A percentile compares a stretch with the other conserved stretches of the same genome.
phyloP scores from a whole-genome alignment of 495 filamentous ascomycete species.

The Hypoxylon fragiforme region DNA sequence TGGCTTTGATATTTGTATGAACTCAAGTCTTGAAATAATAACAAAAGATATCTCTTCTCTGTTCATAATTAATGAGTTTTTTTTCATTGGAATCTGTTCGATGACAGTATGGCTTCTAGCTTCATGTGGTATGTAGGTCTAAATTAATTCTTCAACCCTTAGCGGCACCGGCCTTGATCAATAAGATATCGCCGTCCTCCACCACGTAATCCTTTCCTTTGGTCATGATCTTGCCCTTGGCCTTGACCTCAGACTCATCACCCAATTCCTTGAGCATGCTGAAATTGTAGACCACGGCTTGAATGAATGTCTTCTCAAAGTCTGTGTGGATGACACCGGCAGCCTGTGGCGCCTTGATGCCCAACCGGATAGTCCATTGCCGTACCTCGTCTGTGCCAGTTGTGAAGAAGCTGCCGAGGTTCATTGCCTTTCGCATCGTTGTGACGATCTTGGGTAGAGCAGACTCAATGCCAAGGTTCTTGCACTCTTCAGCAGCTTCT shows the following conservation, averaged over 20 bases:
- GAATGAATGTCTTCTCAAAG: conserved; percentile 99
- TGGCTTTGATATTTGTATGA: no score
- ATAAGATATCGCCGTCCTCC: conserved; percentile 73
- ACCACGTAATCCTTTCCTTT: conserved; percentile 98
- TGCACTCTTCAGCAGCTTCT: conserved; percentile 86
- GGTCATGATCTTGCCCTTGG: conserved; percentile 94
- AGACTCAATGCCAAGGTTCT: conserved; percentile 83
- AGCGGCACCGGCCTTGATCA: conserved; percentile 95
- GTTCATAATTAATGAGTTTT: no score
- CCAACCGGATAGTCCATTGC: conserved; percentile 97
- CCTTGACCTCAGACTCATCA: conserved; percentile 85
- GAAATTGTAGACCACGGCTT: conserved; percentile 91
- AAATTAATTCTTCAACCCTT: conserved; percentile 60
- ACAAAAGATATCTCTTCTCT: no score
- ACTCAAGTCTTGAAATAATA: no score
- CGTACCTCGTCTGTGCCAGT: conserved; percentile 95
- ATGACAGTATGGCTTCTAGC: conserved; percentile 3
- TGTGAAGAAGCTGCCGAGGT: conserved; percentile 95
- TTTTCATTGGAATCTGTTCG: conserved; percentile 3
- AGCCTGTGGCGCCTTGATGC: conserved; percentile 94
- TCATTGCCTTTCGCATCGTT: conserved; percentile 91
- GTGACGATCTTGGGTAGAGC: conserved; percentile 89
- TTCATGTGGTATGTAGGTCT: conserved; percentile 17
- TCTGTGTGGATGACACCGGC: conserved; percentile 98
- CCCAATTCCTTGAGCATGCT: conserved; percentile 75